Evolutionary conservation across 805 yeast species (phyloP), one percentile per base, ranked within the genome.

Genomic region (Pichia kluyveri): DNA sequence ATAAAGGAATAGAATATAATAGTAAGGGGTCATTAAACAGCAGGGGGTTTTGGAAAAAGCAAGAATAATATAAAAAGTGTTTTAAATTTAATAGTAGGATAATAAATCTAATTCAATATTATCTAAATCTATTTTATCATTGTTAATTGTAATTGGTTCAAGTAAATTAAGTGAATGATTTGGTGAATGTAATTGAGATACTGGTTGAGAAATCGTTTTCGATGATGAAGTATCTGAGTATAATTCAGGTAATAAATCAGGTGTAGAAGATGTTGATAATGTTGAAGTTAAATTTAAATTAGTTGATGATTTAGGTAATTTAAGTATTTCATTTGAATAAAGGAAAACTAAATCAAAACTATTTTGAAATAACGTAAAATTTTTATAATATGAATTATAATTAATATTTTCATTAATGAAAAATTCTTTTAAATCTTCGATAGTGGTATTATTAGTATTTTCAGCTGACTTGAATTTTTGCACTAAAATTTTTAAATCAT

Each of bases 401-500:
- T 43, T 17, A 26, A 47, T 17, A 34, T 43, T 34, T 12, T 36
- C 28, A 4, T 12, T 11, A n/a, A 18, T 18, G 12, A 42, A 46
- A 27, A 11, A 18, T 8, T 14, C 17, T 17, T 30, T 38, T n/a
- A 27, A 41, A 26, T 37, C 12, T 4, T n/a, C n/a, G n/a, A n/a
- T n/a, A n/a, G n/a, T n/a, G 26, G 26, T 23, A 23, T 23, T 23
- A 5, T 23, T 23, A 23, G 3, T 23, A 5, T 23, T 23, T 23
- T 23, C 26, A 23, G 5, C 5, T 23, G 43, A 40, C 32, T 48
- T 51, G n/a, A 41, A 45, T n/a, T 41, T 17, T 4, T 41, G 36
- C 5, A 30, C 41, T 19, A 45, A 34, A 9, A 40, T 42, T 31
- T 49, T 42, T 6, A 53, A 34, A 43, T 52, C 58, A 17, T 43